phyloP scores from a whole-genome alignment of 345 rosid genomes.

The Eucalyptus marginata region DNA sequence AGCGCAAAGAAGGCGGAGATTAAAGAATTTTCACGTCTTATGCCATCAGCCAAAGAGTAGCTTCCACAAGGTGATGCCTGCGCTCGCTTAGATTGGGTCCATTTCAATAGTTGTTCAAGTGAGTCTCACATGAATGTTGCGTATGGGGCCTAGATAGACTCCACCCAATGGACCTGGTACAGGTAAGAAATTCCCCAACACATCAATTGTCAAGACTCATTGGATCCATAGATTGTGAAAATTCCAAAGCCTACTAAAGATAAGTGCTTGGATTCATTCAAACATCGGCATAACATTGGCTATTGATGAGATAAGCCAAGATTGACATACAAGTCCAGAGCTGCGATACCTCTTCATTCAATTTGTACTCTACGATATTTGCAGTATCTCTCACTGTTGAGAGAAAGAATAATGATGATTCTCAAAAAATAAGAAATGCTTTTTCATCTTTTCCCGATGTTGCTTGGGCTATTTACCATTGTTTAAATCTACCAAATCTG shows the following conservation, averaged over 20 bases:
- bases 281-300: neutral
- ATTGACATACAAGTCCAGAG: neutral
- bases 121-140: neutral
- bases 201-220: neutral
- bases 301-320: neutral
- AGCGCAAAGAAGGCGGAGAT: too few species aligned
- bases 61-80: too few species aligned
- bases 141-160: neutral
- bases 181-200: neutral
- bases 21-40: too few species aligned
- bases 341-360: neutral
- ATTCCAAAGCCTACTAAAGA: neutral
- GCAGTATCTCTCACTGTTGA: neutral
- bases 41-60: neutral
- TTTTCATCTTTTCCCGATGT: neutral
- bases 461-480: neutral
- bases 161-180: accelerated
- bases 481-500: neutral
- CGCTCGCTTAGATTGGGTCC: neutral
- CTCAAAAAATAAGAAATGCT: neutral
- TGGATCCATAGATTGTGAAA: neutral
- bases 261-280: neutral
- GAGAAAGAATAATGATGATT: neutral
- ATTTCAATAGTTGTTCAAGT: neutral
- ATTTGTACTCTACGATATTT: neutral